A percentile compares a stretch with the other conserved stretches of the same genome.
These are phyloP conservation scores for Stephanodiscus triporus DNA, from an alignment of 108 stramenopile genomes.

Conservation along the genomic window DNA sequence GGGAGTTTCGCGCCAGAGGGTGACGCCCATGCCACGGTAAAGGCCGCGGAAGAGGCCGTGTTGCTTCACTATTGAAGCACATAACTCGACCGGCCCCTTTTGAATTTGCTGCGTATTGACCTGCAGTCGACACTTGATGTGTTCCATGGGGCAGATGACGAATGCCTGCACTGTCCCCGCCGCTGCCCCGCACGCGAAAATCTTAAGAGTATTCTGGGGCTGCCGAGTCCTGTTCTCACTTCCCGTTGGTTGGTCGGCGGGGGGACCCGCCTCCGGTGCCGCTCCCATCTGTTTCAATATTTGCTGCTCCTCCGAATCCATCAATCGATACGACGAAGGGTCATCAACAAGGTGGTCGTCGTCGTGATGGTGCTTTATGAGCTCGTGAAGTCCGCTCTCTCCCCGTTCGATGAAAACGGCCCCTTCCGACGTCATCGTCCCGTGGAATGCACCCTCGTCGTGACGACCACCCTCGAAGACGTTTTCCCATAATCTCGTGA, in stretches of 20 bases:
- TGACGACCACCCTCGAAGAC: constrained; percentile 32
- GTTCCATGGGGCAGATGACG: constrained; percentile 89
- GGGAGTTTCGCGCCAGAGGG: constrained; percentile 85
- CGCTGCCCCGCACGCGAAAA: constrained; percentile 81
- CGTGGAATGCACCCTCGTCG: constrained; percentile 20
- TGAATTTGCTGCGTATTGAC: constrained; percentile 43
- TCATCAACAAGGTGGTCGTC: constrained; percentile 9
- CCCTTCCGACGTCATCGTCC: constrained; percentile 18
- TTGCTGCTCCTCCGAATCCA: neutral
- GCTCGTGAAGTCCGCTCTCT: constrained; percentile 37
- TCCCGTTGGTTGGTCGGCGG: neutral
- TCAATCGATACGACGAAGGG: neutral
- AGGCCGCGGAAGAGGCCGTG: constrained; percentile 67
- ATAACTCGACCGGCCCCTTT: constrained; percentile 62
- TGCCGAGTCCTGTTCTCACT: neutral
- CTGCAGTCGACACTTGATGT: constrained; percentile 93
- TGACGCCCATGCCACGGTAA: constrained; percentile 75
- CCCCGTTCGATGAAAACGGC: constrained; percentile 41
- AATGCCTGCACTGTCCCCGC: constrained; percentile 87
- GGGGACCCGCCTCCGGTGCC: neutral
- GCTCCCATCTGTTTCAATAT: neutral
- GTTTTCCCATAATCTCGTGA: constrained; percentile 73
- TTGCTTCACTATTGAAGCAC: constrained; percentile 47
- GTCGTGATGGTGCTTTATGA: constrained; percentile 9
- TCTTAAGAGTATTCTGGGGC: constrained; percentile 46